Conservation (phyloP, 257 asterid species). For the Rauvolfia tetraphylla region DNA sequence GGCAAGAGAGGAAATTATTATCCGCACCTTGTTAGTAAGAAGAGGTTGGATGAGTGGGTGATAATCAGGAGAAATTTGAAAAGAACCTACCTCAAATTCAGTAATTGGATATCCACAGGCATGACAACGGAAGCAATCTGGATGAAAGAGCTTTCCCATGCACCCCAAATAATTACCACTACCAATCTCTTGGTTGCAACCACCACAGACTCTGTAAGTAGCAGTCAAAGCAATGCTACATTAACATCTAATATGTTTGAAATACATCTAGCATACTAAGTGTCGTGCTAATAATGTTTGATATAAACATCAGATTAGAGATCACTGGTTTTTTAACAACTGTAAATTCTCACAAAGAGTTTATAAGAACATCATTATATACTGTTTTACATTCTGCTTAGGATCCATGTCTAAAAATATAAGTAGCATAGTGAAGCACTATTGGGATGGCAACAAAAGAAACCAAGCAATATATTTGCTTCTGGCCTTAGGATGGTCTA, state of each 20-base stretch:
- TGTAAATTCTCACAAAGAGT: not conserved
- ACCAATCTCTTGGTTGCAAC: constrained; percentile 81
- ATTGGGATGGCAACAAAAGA: not conserved
- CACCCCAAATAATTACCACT: constrained; percentile 84
- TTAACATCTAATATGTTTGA: not conserved
- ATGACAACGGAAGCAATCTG: constrained; percentile 81
- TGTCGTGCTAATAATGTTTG: not conserved
- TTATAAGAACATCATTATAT: not conserved
- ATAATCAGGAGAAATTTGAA: not conserved
- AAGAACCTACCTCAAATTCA: constrained; percentile 64
- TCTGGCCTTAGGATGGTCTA: not conserved
- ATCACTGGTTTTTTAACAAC: not conserved
- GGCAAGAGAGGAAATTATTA: not conserved
- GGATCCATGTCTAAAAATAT: not conserved
- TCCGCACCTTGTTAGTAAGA: not conserved
- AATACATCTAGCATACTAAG: not conserved
- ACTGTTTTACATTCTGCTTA: not conserved
- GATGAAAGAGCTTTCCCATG: constrained; percentile 88
- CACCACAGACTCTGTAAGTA: constrained; percentile 61
- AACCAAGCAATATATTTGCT: not conserved
- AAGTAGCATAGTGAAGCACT: not conserved
- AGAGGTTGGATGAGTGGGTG: not conserved
- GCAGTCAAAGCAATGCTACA: not conserved
- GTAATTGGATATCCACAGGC: constrained; percentile 78
- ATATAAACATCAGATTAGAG: not conserved